Evolutionary conservation across 148 eudicot genomes (phyloP), one percentile per base, ranked within the genome.

Genomic region (Chenopodium berlandieri): DNA sequence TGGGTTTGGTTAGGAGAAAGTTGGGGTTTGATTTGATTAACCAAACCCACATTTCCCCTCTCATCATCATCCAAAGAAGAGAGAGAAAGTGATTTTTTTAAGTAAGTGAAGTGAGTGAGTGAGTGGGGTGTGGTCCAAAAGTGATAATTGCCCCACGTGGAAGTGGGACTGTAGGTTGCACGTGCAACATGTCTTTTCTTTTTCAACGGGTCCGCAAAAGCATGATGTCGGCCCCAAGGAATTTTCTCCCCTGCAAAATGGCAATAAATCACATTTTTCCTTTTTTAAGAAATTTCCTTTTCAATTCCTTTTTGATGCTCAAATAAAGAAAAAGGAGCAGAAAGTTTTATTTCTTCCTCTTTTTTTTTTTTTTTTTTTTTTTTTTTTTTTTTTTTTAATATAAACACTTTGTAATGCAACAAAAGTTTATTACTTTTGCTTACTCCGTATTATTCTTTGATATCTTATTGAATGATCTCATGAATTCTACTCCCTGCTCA

Each of bases 71-170:
- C 7, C 2, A n/a, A 22, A 27, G 4, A 8, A 67, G 17, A 67
- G 71, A 67, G 37, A 25, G 6, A 67, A 22, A 67, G 44, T 40
- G 44, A 40, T 40, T 32, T 32, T 32, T 32, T 40, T 40, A 7
- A 73, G 31, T 4, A 23, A 74, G 60, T 74, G 62, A 12, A 25
- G 20, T 40, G 44, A 40, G 56, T 74, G 37, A 74, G n/a, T 50
- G 77, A 27, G 62, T 48, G 62, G 54, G 4, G 62, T 48, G 40
- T 80, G 86, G 86, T 84, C 86, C 86, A 80, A 70, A 79, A 74
- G 30, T 65, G 78, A 84, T 84, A 77, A 84, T 84, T 81, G 79
- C 83, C 70, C 86, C 86, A 84, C 84, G 86, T 84, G 86, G 86
- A 80, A 47, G 83, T 84, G 86, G 86, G 78, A 77, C 83, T 78